Evolutionary conservation across 176 grass and related monocot species (phyloP).

Genomic region (Bonia amplexicaulis): DNA sequence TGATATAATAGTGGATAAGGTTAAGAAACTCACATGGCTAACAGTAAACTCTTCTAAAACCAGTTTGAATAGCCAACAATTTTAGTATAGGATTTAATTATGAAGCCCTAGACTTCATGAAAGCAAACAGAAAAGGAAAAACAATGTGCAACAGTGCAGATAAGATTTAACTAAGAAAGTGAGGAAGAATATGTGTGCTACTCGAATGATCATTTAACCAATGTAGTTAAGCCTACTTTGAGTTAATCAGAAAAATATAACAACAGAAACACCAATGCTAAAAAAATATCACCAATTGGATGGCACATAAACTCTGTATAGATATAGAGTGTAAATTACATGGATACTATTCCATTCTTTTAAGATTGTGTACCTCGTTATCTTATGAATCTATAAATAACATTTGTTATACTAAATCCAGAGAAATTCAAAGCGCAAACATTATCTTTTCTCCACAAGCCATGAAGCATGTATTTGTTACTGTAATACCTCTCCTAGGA

Average conservation of each 20-base stretch:
- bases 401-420: background rate
- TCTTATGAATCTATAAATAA: background rate
- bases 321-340: background rate
- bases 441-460: slow-evolving; percentile 7
- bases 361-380: background rate
- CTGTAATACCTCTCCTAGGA: background rate
- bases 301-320: background rate
- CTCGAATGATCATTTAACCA: background rate
- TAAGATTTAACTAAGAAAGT: slow-evolving; percentile 9
- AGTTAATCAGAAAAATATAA: background rate
- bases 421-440: background rate
- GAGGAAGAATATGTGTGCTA: background rate
- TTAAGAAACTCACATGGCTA: background rate
- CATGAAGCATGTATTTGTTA: background rate
- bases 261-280: background rate
- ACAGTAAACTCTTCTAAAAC: too few species aligned
- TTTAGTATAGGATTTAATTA: too few species aligned
- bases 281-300: background rate
- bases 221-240: background rate
- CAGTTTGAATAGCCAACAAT: too few species aligned
- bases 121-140: background rate
- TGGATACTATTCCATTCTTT: background rate
- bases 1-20: background rate
- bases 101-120: background rate
- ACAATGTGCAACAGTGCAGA: background rate